Conservation (phyloP, 1,139 yeast species). For the Zygoascus meyerae region DNA sequence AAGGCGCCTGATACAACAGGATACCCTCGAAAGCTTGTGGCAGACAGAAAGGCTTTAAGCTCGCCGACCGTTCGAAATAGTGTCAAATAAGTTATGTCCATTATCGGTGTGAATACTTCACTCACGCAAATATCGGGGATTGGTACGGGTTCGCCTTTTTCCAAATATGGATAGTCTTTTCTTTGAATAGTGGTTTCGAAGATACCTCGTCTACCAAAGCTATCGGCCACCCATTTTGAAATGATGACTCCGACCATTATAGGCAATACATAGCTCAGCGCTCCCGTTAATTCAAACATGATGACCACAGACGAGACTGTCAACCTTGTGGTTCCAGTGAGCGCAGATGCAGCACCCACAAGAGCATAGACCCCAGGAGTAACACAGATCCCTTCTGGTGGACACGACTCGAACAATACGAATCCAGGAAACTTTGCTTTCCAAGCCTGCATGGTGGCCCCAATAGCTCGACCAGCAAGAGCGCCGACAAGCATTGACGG, state of each 20-base stretch:
- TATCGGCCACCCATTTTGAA: slow-evolving; percentile 44
- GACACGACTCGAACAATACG: slow-evolving; percentile 31
- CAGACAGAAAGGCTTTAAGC: slow-evolving; percentile 17
- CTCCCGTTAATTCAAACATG: slow-evolving; percentile 95
- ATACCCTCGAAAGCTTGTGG: slow-evolving; percentile 33
- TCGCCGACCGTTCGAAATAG: slow-evolving; percentile 23
- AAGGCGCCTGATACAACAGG: slow-evolving; percentile 26
- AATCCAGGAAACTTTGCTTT: slow-evolving; percentile 28
- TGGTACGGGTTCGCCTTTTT: slow-evolving; percentile 33
- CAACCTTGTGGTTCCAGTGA: slow-evolving; percentile 88
- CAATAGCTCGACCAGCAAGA: slow-evolving; percentile 59
- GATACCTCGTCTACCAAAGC: slow-evolving; percentile 34
- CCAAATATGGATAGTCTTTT: slow-evolving; percentile 37
- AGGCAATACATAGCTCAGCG: slow-evolving; percentile 80
- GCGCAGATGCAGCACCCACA: slow-evolving; percentile 94
- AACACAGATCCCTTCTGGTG: slow-evolving; percentile 54
- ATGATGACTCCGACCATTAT: slow-evolving; percentile 64
- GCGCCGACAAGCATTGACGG: slow-evolving; percentile 73
- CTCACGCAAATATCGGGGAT: slow-evolving; percentile 34
- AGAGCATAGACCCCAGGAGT: slow-evolving; percentile 94
- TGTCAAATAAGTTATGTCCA: slow-evolving; percentile 20
- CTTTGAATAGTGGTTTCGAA: slow-evolving; percentile 42
- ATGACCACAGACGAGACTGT: slow-evolving; percentile 91
- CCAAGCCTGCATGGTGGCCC: slow-evolving; percentile 45
- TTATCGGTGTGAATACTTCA: slow-evolving; percentile 30